Percentiles rank a stretch among this genome's conserved stretches.
Conservation (phyloP, 1,284 basidiomycete species). For the Ustilago lituana region DNA sequence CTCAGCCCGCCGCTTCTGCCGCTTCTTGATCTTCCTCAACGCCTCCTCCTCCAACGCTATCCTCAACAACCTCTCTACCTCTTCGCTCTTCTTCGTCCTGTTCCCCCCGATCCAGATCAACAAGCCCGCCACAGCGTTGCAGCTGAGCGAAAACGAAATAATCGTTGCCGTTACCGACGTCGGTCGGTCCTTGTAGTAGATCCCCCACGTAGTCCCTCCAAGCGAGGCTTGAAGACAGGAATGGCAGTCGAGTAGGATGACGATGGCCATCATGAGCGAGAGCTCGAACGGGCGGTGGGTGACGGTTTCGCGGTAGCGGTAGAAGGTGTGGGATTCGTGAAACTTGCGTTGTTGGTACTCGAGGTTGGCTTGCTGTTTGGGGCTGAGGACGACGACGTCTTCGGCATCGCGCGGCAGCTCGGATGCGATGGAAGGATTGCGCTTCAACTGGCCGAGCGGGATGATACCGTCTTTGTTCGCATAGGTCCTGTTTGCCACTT, state of each 20-base stretch:
- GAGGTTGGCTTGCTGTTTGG: slow-evolving; percentile 60
- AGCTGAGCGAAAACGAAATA: slow-evolving; percentile 80
- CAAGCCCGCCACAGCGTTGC: slow-evolving; percentile 81
- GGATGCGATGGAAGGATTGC: slow-evolving; percentile 58
- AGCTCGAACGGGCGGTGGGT: slow-evolving; percentile 82
- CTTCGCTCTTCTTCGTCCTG: slow-evolving; percentile 79
- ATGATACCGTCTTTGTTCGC: slow-evolving; percentile 43
- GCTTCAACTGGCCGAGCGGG: slow-evolving; percentile 45
- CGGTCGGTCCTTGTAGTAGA: slow-evolving; percentile 69
- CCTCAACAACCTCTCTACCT: slow-evolving; percentile 77
- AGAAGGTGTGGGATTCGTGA: slow-evolving; percentile 73
- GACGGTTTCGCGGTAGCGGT: slow-evolving; percentile 83
- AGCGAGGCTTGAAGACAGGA: slow-evolving; percentile 72
- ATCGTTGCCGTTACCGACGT: slow-evolving; percentile 74
- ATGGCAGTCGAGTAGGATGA: slow-evolving; percentile 61
- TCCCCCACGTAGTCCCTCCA: slow-evolving; percentile 80
- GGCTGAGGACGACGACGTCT: slow-evolving; percentile 61
- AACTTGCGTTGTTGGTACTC: slow-evolving; percentile 64
- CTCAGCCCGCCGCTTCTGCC: slow-evolving; percentile 6
- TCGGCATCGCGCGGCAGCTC: slow-evolving; percentile 54
- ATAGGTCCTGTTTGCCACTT: slow-evolving; percentile 14
- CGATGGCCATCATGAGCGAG: slow-evolving; percentile 62
- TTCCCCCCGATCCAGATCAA: slow-evolving; percentile 81
- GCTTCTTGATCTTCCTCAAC: slow-evolving; percentile 43
- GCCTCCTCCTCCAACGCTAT: slow-evolving; percentile 73